Evolutionary conservation across 352 stramenopile genomes (phyloP), one percentile per base, ranked within the genome.

Genomic region (Pythium volutum): DNA sequence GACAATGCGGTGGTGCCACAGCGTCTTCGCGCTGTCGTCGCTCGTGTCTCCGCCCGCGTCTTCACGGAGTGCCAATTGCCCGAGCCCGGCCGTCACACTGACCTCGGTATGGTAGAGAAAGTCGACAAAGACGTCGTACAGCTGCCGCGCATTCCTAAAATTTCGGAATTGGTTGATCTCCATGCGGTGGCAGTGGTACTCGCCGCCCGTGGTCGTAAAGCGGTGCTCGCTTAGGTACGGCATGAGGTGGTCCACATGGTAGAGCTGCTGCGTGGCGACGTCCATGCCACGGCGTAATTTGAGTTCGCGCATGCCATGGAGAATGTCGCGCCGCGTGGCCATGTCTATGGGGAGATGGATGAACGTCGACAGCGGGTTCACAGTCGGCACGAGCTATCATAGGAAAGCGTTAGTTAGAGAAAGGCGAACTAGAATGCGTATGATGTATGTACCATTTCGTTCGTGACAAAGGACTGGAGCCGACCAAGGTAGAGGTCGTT

Each of bases 121-220:
- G 25, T 70, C 20, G 12, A 74, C 52, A 8, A 83, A 33, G 3
- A 52, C 54, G 20, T 82, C 70, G 55, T 70, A 82, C 16, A 82
- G 56, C 9, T 63, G 53, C 31, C 69, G 66, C 3, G 75, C 74
- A 2, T 43, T 70, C 7, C 45, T 27, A 11, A 67, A 61, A 4
- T 64, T 61, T 5, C 58, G 58, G 46, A 87, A 85, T 34, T 73
- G 76, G 22, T 75, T 67, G 53, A 84, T 66, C 48, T 82, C 66
- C 41, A 74, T 74, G 36, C 27, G 36, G n/a, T 55, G 23, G 11
- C 49, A 27, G 27, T 59, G 51, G 46, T 58, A 48, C 25, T 38
- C 46, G 34, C 62, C 50, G 7, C 59, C 50, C 11, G 11, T 10
- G 1, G 42, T 55, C 3, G 14, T 25, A 22, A 52, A 67, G 12